These are phyloP conservation scores for Eremothecium coryli DNA, from an alignment of 1,139 yeast species.

Conservation along the genomic window DNA sequence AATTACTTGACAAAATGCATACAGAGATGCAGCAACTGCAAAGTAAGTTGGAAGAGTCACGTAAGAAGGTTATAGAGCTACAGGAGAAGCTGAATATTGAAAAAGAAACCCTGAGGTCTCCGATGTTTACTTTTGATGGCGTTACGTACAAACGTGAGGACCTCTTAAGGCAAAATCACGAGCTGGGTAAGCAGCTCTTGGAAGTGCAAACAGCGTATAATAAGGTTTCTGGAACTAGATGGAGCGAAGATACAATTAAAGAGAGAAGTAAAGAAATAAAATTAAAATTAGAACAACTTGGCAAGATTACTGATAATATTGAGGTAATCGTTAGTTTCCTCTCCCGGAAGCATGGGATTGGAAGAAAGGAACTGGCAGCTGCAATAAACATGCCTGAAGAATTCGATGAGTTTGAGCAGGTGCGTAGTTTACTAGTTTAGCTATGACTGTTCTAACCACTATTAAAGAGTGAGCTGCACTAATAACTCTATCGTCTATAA, in stretches of 20 bases:
- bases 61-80: conserved; percentile 11
- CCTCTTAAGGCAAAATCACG: conserved; percentile 8
- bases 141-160: conserved; percentile 7
- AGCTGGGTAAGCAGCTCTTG: conserved; percentile 10
- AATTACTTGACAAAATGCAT: conserved; percentile 28
- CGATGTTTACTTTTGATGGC: conserved; percentile 7
- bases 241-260: conserved; percentile 15
- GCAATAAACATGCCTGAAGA: conserved; percentile 22
- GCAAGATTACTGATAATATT: conserved; percentile 22
- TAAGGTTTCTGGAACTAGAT: conserved; percentile 11
- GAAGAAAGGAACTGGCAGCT: conserved; percentile 14
- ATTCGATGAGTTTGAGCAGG: conserved; percentile 14
- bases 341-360: conserved; percentile 14
- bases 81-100: conserved; percentile 12
- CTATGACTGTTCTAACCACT: background rate
- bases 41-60: conserved; percentile 10
- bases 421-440: background rate
- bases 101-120: conserved; percentile 9
- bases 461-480: too few species aligned
- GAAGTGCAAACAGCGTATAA: conserved; percentile 8
- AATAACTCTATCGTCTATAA: too few species aligned
- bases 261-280: conserved; percentile 8
- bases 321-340: conserved; percentile 21
- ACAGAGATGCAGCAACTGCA: conserved; percentile 13
- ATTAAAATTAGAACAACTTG: conserved; percentile 11